phyloP scores from a whole-genome alignment of 1,284 basidiomycete species.

The Sanguinoderma infundibulare region DNA sequence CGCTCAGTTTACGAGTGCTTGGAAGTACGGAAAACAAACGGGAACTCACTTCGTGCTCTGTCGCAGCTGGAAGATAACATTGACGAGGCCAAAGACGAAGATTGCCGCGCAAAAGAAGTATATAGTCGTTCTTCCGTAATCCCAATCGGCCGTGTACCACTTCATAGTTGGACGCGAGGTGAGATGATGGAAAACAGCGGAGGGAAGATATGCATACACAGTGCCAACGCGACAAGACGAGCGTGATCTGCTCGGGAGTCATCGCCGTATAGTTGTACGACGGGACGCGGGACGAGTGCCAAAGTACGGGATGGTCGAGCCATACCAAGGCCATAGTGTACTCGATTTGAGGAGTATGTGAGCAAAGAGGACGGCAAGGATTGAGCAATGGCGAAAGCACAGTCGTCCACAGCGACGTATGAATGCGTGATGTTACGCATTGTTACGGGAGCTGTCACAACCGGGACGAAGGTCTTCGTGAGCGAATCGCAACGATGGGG shows the following conservation, averaged over 20 bases:
- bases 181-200: no score
- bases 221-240: slow-evolving; percentile 25
- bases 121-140: slow-evolving; percentile 37
- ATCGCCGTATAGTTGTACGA: slow-evolving; percentile 27
- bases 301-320: slow-evolving; percentile 33
- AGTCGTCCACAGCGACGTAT: not conserved
- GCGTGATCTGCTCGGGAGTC: slow-evolving; percentile 27
- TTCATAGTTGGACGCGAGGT: no score
- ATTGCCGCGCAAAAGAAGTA: slow-evolving; percentile 38
- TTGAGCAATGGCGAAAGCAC: not conserved
- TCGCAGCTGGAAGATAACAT: slow-evolving; percentile 3
- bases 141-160: slow-evolving; percentile 39
- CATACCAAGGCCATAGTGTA: slow-evolving; percentile 25
- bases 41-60: slow-evolving; percentile 3
- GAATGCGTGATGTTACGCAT: not conserved
- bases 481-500: not conserved
- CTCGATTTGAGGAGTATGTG: not conserved
- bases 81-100: slow-evolving; percentile 18
- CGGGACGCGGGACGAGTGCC: slow-evolving; percentile 31
- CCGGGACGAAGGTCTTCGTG: not conserved
- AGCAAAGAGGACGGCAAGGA: not conserved
- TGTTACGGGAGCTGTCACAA: not conserved
- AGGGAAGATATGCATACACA: slow-evolving; percentile 21
- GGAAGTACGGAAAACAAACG: not conserved
- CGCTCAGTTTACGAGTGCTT: not conserved